Evolutionary conservation across 2,329 filamentous ascomycete species (phyloP).

Genomic region (Exophiala spinifera): DNA sequence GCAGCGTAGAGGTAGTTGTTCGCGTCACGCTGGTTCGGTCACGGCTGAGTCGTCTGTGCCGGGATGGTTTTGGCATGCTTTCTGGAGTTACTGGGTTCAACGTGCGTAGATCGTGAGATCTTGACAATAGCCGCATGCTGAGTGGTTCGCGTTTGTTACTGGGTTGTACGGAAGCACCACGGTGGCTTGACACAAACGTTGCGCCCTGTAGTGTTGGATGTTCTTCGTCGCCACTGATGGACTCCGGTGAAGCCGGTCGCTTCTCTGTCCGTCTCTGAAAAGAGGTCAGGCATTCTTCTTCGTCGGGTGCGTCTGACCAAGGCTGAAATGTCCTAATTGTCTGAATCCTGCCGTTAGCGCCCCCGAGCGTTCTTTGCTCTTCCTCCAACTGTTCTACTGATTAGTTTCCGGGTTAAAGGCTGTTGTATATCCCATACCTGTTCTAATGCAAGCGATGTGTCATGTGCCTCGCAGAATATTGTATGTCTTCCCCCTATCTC

Average conservation of each 20-base stretch:
- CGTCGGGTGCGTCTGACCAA: slow-evolving; percentile 3
- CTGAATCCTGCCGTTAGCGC: slow-evolving; percentile 21
- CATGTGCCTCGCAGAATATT: slow-evolving; percentile 62
- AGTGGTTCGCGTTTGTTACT: slow-evolving; percentile 8
- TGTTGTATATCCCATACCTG: slow-evolving; percentile 35
- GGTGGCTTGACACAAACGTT: neutral
- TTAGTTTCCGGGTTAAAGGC: neutral
- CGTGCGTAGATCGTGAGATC: slow-evolving; percentile 21
- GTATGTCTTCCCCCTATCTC: slow-evolving; percentile 61
- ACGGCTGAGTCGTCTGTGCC: slow-evolving; percentile 6
- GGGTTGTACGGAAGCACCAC: neutral
- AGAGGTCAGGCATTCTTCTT: slow-evolving; percentile 2
- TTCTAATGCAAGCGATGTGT: slow-evolving; percentile 51
- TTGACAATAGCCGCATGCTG: slow-evolving; percentile 12
- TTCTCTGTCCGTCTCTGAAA: slow-evolving; percentile 10
- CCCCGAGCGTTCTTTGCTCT: slow-evolving; percentile 23
- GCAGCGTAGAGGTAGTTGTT: slow-evolving; percentile 8
- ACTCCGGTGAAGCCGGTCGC: slow-evolving; percentile 29
- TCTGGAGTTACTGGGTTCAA: slow-evolving; percentile 30
- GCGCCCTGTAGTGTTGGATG: neutral
- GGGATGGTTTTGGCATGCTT: slow-evolving; percentile 14
- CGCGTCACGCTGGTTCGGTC: slow-evolving; percentile 4
- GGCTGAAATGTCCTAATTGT: slow-evolving; percentile 22
- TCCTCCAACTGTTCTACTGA: slow-evolving; percentile 17
- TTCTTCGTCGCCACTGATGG: slow-evolving; percentile 25